Evolutionary conservation across 257 asterid species (phyloP).

Genomic region (Solanum boliviense): DNA sequence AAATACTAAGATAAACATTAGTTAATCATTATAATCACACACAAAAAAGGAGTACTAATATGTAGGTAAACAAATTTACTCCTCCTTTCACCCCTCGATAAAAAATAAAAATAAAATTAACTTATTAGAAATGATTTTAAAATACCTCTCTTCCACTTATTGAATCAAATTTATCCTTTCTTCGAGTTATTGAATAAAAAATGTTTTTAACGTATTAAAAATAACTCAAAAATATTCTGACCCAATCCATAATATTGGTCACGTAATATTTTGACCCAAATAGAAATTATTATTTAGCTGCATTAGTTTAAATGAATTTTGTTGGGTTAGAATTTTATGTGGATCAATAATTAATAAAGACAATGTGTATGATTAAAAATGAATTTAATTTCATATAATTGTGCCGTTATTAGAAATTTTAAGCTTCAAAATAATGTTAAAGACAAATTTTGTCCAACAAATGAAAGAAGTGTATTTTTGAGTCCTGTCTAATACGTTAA

Average conservation of each 20-base stretch:
- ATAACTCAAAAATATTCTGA: too few species aligned
- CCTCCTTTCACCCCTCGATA: too few species aligned
- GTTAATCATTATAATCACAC: not conserved
- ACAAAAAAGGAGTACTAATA: not conserved
- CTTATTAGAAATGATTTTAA: too few species aligned
- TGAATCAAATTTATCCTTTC: not conserved
- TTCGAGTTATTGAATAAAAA: not conserved
- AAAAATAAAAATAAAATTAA: too few species aligned
- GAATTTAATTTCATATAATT: not conserved
- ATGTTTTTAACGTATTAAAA: too few species aligned
- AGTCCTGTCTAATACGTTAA: not conserved
- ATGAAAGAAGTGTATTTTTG: too few species aligned
- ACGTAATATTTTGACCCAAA: not conserved
- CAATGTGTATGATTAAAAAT: not conserved
- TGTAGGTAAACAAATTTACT: too few species aligned
- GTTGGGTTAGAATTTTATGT: not conserved
- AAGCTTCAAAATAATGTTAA: not conserved
- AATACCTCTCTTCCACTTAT: too few species aligned
- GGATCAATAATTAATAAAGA: too few species aligned
- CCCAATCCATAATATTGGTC: not conserved
- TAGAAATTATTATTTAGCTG: not conserved
- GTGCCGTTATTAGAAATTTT: not conserved
- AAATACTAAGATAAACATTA: not conserved
- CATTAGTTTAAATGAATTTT: not conserved
- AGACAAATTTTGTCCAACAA: not conserved